Evolutionary conservation across 2,329 filamentous ascomycete species (phyloP).

Genomic region (Cladophialophora bantiana): DNA sequence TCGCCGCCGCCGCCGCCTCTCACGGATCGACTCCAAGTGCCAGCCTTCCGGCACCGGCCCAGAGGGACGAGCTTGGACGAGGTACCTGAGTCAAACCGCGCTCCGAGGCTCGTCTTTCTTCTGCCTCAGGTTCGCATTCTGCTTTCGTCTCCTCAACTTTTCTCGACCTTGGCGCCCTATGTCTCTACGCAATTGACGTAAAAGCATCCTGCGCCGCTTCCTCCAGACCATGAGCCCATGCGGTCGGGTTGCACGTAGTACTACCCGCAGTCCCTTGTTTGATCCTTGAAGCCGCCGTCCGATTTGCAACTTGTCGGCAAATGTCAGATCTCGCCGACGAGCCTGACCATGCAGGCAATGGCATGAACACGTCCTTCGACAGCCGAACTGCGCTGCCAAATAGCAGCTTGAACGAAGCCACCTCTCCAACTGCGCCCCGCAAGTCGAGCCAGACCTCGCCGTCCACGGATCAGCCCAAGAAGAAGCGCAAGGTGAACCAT

Average conservation of each 20-base stretch:
- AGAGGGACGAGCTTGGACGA: background rate
- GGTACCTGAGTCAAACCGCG: background rate
- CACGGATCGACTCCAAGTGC: constrained; percentile 1
- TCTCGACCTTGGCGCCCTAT: background rate
- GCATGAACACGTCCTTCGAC: constrained; percentile 31
- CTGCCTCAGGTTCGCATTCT: background rate
- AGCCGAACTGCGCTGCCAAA: constrained; percentile 32
- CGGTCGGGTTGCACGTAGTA: constrained; percentile 29
- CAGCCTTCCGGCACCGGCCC: constrained; percentile 20
- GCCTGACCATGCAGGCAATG: constrained; percentile 36
- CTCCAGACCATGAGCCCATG: constrained; percentile 24
- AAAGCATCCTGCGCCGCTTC: constrained; percentile 1
- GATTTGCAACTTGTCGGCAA: constrained; percentile 33
- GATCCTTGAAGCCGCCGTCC: constrained; percentile 18
- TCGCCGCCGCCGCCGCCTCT: background rate
- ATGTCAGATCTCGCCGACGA: constrained; percentile 41
- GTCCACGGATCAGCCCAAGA: constrained; percentile 70
- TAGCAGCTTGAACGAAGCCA: constrained; percentile 26
- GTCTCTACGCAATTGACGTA: constrained; percentile 16
- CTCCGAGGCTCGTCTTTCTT: constrained; percentile 15
- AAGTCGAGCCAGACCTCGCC: constrained; percentile 35
- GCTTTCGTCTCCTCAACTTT: background rate
- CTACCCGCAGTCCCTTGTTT: constrained; percentile 21
- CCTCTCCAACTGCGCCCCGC: constrained; percentile 32
- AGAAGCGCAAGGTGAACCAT: constrained; percentile 88